phyloP scores from a whole-genome alignment of 179 eudicot genomes.

The Camellia oleifera region DNA sequence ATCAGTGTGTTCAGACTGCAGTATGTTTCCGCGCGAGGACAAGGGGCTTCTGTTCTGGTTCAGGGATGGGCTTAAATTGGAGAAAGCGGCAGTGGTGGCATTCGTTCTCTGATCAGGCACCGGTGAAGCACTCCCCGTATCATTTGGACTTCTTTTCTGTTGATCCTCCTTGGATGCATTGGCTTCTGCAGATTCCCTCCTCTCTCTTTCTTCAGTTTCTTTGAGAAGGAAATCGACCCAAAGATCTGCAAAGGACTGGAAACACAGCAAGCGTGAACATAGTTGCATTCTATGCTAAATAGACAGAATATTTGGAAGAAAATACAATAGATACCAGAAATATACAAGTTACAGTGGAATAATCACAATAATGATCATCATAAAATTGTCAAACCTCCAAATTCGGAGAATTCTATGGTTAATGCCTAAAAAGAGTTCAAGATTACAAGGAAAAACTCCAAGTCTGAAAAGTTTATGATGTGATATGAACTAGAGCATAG shows the following conservation, averaged over 20 bases:
- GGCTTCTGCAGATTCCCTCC: constrained; percentile 54
- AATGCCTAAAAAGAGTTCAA: not conserved
- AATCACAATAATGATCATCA: not conserved
- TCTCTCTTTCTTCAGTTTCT: constrained; percentile 94
- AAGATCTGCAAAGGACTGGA: constrained; percentile 90
- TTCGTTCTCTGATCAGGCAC: constrained; percentile 32
- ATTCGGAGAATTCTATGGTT: not conserved
- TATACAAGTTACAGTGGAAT: not conserved
- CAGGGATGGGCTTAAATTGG: constrained; percentile 32
- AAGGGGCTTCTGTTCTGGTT: constrained; percentile 31
- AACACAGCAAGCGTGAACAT: not conserved
- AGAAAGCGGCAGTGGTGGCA: constrained; percentile 26
- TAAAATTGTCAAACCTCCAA: not conserved
- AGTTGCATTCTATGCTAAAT: not conserved
- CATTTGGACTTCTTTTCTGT: constrained; percentile 27
- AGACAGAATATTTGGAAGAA: not conserved
- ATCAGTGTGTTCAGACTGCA: constrained; percentile 48
- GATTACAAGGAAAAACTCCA: not conserved
- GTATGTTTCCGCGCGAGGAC: constrained; percentile 35
- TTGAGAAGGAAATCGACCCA: constrained; percentile 98
- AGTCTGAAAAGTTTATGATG: no score
- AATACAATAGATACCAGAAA: not conserved
- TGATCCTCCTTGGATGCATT: constrained; percentile 29
- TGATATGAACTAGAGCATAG: no score
- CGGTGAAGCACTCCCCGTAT: constrained; percentile 18